These are phyloP conservation scores for Sanchytrium tribonematis DNA, from an alignment of 371 early-diverging fungal genomes.

Conservation along the genomic window DNA sequence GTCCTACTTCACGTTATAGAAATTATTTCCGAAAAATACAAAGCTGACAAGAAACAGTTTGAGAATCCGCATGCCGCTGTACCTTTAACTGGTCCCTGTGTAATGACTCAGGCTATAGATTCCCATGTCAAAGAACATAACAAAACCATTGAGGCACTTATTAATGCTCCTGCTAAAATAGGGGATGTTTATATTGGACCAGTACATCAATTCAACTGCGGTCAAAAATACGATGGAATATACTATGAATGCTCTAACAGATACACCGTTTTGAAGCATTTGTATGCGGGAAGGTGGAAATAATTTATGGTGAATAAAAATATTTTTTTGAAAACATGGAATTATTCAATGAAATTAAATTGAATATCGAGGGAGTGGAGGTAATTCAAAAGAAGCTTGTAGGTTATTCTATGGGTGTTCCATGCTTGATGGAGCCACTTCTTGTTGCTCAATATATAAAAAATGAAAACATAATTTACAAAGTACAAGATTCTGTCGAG, in stretches of 20 bases:
- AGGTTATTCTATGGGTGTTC: too few relatives aligned
- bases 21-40: background rate
- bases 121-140: background rate
- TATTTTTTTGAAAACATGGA: too few relatives aligned
- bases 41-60: background rate
- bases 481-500: too few relatives aligned
- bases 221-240: background rate
- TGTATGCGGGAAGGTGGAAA: background rate
- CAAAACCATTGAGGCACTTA: background rate
- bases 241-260: background rate
- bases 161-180: background rate
- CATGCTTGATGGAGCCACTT: too few relatives aligned
- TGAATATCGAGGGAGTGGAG: too few relatives aligned
- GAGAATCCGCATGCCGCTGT: background rate
- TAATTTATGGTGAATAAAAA: too few relatives aligned
- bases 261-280: background rate
- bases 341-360: too few relatives aligned
- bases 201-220: background rate
- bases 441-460: too few relatives aligned
- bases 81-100: background rate
- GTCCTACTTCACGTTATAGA: background rate
- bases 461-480: too few relatives aligned
- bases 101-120: background rate
- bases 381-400: too few relatives aligned
- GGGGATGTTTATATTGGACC: background rate